Base-by-base conservation (phyloP, 768 basidiomycete genomes). In the Lactifluus subvellereus region DNA sequence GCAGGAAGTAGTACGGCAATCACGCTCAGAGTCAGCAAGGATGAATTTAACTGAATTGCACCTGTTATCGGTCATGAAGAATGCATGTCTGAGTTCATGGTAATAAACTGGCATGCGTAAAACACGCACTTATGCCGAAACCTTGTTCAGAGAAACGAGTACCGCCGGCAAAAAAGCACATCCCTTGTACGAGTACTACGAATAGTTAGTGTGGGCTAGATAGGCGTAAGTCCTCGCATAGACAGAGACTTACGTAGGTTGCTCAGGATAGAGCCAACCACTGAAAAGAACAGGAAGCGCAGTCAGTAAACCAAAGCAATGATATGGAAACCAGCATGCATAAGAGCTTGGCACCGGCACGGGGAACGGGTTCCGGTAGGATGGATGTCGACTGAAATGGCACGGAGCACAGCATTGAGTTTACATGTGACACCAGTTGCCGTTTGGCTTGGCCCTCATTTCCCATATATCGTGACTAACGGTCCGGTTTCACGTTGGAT, bases 131-230 rank as follows among this genome's bases (percentile, higher is more conserved):
- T 45, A 80, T 74, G 53, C 86, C 85, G 69, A 91, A 89, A 1
- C 86, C 89, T 74, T 92, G 91, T 67, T 91, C 87, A 20, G 86
- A 87, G 70, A 84, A 92, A 67, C 82, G 82, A 55, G 85, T 75
- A 20, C 91, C 91, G 60, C 90, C 91, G 22, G 88, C 89, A 67
- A 93, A 92, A 76, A 93, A 93, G 70, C 91, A 92, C 91, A 94
- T 91, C 54, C 91, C 91, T 35, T 93, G 79, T 18, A 94, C 85
- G 54, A 94, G 79, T 38, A 92, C 87, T 89, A 54, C 16, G 22
- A 55, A 56, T 47, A 27, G 11, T 61, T 22, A 62, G 66, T 68
- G 50, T 33, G n/a, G 57, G 42, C 42, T 16, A 48, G 58, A 27
- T 33, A 13, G 6, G 16, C 10, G 13, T n/a, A 33, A 42, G 40